A percentile compares a stretch with the other conserved stretches of the same genome.
phyloP scores from a whole-genome alignment of 805 yeast genomes.

The Sugiyamaella qingdaonensis region DNA sequence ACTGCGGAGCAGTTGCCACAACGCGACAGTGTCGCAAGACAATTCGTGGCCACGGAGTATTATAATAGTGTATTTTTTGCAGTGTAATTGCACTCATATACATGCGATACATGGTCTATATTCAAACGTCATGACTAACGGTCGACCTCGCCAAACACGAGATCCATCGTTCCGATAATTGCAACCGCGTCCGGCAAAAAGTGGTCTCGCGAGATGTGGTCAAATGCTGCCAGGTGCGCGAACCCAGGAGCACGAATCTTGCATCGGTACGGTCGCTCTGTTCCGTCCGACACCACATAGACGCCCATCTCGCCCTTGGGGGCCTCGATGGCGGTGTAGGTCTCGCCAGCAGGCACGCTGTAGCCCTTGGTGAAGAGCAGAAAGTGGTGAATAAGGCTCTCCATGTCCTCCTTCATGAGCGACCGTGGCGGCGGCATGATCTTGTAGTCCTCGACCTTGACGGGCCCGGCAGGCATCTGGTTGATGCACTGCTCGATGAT shows the following conservation, averaged over 20 bases:
- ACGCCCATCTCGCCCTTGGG: conserved; percentile 96
- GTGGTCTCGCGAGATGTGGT: conserved; percentile 80
- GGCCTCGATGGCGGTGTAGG: conserved; percentile 87
- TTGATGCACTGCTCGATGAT: conserved; percentile 86
- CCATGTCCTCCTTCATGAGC: conserved; percentile 88
- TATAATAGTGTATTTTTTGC: background rate
- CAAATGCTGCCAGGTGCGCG: conserved; percentile 85
- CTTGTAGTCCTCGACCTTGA: conserved; percentile 86
- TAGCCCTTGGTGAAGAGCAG: conserved; percentile 83
- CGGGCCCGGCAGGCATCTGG: conserved; percentile 89
- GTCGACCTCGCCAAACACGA: conserved; percentile 92
- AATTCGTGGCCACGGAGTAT: too few species aligned
- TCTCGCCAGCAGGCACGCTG: conserved; percentile 85
- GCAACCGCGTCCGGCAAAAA: conserved; percentile 90
- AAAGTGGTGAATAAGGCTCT: conserved; percentile 85
- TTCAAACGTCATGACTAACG: conserved; percentile 43
- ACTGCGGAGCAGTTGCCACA: too few species aligned
- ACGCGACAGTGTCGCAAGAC: too few species aligned
- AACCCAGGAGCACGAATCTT: conserved; percentile 94
- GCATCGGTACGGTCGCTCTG: conserved; percentile 88
- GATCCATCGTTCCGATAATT: conserved; percentile 91
- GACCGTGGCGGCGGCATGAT: conserved; percentile 77
- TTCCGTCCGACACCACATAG: conserved; percentile 81
- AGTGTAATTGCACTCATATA: background rate
- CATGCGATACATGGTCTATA: background rate